These are phyloP conservation scores for Tuber brumale DNA, from an alignment of 495 filamentous ascomycete genomes.

Conservation along the genomic window DNA sequence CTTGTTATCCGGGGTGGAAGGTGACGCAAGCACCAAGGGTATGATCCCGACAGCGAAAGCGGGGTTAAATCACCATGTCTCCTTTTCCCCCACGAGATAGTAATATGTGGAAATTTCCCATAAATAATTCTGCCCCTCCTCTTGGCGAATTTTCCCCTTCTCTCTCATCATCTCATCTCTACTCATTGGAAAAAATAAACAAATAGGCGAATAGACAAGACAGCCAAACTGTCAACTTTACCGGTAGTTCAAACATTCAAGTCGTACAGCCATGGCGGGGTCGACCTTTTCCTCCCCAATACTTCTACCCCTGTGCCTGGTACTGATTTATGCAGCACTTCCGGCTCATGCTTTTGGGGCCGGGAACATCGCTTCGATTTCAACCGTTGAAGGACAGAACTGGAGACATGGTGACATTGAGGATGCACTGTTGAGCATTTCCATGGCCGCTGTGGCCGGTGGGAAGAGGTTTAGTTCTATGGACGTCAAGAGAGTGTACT, in stretches of 20 bases:
- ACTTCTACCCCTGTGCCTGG: conserved; percentile 49
- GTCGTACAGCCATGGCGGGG: conserved; percentile 19
- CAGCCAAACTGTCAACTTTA: not conserved
- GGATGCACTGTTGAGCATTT: conserved; percentile 69
- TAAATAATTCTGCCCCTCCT: conserved; percentile 7
- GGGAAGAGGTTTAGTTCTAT: conserved; percentile 83
- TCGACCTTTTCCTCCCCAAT: conserved; percentile 22
- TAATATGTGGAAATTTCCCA: not conserved
- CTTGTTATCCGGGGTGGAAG: not conserved
- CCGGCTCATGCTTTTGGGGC: conserved; percentile 77
- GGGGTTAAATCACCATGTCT: not conserved
- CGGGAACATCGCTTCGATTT: conserved; percentile 70
- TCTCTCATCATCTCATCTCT: conserved; percentile 9
- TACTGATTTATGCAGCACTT: conserved; percentile 56
- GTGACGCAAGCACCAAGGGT: not conserved
- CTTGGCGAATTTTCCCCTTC: conserved; percentile 2
- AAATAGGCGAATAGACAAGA: not conserved
- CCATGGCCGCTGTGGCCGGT: conserved; percentile 68
- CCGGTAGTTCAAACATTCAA: not conserved
- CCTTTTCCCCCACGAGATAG: not conserved
- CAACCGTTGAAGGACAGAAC: conserved; percentile 61
- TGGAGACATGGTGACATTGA: conserved; percentile 97
- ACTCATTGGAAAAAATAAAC: not conserved
- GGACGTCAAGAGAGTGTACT: conserved; percentile 76
- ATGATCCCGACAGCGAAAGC: not conserved